Base-by-base conservation (phyloP, 192 early-diverging fungal species). In the Lobosporangium transversale region DNA sequence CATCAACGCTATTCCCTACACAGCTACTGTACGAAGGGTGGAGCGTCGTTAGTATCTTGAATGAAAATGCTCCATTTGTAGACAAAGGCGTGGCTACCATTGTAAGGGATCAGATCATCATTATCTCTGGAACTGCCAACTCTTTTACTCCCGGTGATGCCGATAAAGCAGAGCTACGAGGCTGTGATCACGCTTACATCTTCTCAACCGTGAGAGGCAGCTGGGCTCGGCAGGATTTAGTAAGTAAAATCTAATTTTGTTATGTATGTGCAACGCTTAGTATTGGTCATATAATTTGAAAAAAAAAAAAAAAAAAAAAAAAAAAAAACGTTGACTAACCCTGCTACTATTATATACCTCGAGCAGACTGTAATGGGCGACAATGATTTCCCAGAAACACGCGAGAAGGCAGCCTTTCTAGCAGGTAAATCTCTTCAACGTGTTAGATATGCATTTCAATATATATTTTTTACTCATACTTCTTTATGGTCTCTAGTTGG, bases 111-210 rank as follows among this genome's bases (percentile, higher is more conserved):
- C 32, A 53, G 29, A 62, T 76, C 23, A 47, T 76, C 0, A 67
- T 76, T 18, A 61, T 76, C 18, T 67, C 73, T 3, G 73, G 73
- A 20, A 76, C 73, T 14, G 73, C 73, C 53, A 76, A 76, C 27
- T 66, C 73, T 6, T 76, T 76, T 17, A 76, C 73, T 4, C 53
- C 63, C 20, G 64, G 64, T 12, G 73, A 76, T 31, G 53, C 58
- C 4, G 35, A 67, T 3, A n/a, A 15, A 1, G 44, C 32, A 0
- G 45, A 76, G 20, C 32, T 76, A 18, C 50, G 73, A 24, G 64
- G 64, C 1, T 76, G 73, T 35, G 65, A 76, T 17, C 73, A 76
- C 52, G 73, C 65, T 27, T 76, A 76, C 21, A 10, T 76, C 20
- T 76, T 52, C 51, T 67, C 73, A 1, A 66, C 53, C 0, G 42